Evolutionary conservation across 2,329 filamentous ascomycete genomes (phyloP).

Genomic region (Diplodia seriata): DNA sequence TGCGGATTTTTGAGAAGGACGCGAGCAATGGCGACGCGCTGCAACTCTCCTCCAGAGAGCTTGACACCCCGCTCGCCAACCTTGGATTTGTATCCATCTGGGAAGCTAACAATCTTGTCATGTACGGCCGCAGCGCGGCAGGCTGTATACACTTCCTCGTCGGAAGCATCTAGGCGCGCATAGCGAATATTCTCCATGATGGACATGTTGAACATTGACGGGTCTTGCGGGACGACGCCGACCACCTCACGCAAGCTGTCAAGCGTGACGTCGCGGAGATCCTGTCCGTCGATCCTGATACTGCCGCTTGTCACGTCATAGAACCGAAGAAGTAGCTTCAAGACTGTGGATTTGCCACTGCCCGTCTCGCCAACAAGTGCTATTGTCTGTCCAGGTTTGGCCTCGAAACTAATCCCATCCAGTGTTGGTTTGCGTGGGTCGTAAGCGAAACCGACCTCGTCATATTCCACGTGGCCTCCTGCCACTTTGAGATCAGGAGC

Average conservation of each 20-base stretch:
- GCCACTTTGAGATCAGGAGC: conserved; percentile 50
- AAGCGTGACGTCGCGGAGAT: conserved; percentile 65
- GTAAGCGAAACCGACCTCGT: conserved; percentile 63
- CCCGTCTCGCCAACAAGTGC: conserved; percentile 69
- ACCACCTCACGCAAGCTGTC: conserved; percentile 64
- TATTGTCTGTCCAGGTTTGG: conserved; percentile 61
- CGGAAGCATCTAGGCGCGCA: conserved; percentile 65
- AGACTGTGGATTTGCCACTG: conserved; percentile 67
- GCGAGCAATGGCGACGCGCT: conserved; percentile 72
- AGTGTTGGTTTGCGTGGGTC: conserved; percentile 61
- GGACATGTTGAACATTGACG: conserved; percentile 68
- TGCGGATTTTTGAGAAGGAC: conserved; percentile 82
- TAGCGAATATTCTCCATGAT: conserved; percentile 71
- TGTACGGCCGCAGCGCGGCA: conserved; percentile 69
- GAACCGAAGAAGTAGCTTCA: conserved; percentile 67
- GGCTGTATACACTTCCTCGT: conserved; percentile 66
- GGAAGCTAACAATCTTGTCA: conserved; percentile 67
- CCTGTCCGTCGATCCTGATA: conserved; percentile 65
- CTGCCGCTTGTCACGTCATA: conserved; percentile 64
- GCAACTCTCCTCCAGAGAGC: conserved; percentile 70
- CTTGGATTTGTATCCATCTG: conserved; percentile 51
- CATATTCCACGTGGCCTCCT: conserved; percentile 60
- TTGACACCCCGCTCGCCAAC: conserved; percentile 51
- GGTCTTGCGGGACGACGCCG: conserved; percentile 70
- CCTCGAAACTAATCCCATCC: conserved; percentile 57